These are phyloP conservation scores for Monosporascus sp. DNA, from an alignment of 2,329 filamentous ascomycete genomes.

Conservation along the genomic window DNA sequence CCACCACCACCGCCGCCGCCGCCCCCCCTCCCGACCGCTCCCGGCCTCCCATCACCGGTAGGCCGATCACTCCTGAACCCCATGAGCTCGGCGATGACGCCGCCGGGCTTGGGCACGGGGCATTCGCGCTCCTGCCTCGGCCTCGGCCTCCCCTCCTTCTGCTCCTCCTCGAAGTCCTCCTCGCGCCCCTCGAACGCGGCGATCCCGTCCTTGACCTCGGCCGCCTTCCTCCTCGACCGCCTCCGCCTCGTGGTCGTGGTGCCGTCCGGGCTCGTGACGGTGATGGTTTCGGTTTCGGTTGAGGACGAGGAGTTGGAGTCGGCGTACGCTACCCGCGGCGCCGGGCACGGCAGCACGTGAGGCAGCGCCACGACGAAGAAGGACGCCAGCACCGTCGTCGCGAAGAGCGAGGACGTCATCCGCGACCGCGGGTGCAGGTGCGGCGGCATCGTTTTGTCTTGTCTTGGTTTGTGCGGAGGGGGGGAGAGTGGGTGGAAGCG, in stretches of 20 bases:
- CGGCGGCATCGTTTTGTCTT: constrained; percentile 58
- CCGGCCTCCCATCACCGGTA: background rate
- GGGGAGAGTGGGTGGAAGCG: too few relatives aligned
- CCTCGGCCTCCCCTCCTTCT: constrained; percentile 20
- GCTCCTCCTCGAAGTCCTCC: constrained; percentile 27
- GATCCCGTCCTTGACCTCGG: constrained; percentile 39
- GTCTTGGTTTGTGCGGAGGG: background rate
- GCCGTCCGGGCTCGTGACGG: constrained; percentile 22
- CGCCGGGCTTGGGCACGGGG: constrained; percentile 85
- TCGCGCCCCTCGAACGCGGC: constrained; percentile 39
- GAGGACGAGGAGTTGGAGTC: constrained; percentile 44
- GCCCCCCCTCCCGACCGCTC: background rate
- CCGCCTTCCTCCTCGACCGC: constrained; percentile 33
- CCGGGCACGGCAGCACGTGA: constrained; percentile 86
- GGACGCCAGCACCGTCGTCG: constrained; percentile 80
- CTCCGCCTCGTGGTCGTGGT: constrained; percentile 18
- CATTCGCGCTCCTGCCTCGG: constrained; percentile 62
- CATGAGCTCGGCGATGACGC: constrained; percentile 68
- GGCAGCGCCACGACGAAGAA: constrained; percentile 91
- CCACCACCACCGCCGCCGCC: background rate
- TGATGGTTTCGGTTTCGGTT: constrained; percentile 19
- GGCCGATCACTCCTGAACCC: constrained; percentile 50
- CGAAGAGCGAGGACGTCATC: constrained; percentile 91
- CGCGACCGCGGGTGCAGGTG: constrained; percentile 91
- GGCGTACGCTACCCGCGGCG: constrained; percentile 67